Percentiles rank a stretch among this genome's conserved stretches.
phyloP scores from a whole-genome alignment of 768 basidiomycete species.

The Dentipellis fragilis region DNA sequence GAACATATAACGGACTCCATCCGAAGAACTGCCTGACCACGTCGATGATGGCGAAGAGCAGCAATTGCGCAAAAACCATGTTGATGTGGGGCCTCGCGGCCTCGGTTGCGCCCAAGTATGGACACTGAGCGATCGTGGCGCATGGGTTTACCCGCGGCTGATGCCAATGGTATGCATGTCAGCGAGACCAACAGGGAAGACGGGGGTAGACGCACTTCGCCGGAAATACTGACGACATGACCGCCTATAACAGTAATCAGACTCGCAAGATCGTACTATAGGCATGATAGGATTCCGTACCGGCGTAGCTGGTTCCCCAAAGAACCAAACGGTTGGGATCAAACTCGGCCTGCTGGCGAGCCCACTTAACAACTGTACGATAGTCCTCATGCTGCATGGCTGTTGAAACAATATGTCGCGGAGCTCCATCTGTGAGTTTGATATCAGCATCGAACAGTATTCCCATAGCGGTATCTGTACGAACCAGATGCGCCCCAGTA shows the following conservation, averaged over 20 bases:
- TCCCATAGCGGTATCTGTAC: background rate
- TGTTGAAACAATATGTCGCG: conserved; percentile 20
- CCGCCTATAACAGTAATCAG: background rate
- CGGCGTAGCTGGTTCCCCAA: conserved; percentile 27
- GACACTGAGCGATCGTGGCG: conserved; percentile 25
- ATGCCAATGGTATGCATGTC: too few relatives aligned
- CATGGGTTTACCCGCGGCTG: conserved; percentile 19
- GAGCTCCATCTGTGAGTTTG: conserved; percentile 2
- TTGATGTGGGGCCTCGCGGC: background rate
- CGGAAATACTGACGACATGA: background rate
- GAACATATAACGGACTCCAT: background rate
- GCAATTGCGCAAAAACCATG: background rate
- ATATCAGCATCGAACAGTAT: background rate
- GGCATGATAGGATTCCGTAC: conserved; percentile 7
- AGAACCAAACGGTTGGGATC: conserved; percentile 23
- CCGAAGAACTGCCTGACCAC: background rate
- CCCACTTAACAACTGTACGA: conserved; percentile 25
- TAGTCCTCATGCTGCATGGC: conserved; percentile 29
- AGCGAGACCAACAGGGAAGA: background rate
- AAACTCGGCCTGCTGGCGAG: conserved; percentile 20
- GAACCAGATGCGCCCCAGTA: conserved; percentile 27
- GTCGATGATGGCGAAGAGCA: background rate
- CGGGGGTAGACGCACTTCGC: background rate
- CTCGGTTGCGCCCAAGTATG: conserved; percentile 18
- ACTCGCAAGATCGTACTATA: background rate